Evolutionary conservation across 495 filamentous ascomycete species (phyloP).

Genomic region (Parathielavia hyrcaniae): DNA sequence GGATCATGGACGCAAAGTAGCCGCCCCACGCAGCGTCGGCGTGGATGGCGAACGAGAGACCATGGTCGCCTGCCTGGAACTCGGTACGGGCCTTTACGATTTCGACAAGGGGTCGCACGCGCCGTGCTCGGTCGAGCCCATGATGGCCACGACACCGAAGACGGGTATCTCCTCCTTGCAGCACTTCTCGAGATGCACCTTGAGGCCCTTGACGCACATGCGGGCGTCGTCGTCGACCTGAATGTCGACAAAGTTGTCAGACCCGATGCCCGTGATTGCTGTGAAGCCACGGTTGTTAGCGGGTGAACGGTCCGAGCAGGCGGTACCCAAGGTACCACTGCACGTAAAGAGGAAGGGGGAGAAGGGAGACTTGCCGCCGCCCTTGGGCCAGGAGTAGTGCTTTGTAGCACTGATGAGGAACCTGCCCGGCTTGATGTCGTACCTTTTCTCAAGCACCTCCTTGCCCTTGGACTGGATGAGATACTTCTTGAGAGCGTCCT

Average conservation of each 20-base stretch:
- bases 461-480: slow-evolving; percentile 41
- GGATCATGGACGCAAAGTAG: slow-evolving; percentile 46
- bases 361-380: too few species aligned
- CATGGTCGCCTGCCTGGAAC: slow-evolving; percentile 35
- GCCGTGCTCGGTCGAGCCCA: slow-evolving; percentile 36
- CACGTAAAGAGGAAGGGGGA: too few species aligned
- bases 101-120: slow-evolving; percentile 37
- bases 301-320: too few species aligned
- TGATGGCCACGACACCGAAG: slow-evolving; percentile 25
- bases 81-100: slow-evolving; percentile 37
- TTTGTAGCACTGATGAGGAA: slow-evolving; percentile 36
- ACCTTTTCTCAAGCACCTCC: slow-evolving; percentile 31
- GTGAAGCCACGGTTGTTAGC: neutral
- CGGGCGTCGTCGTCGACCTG: slow-evolving; percentile 37
- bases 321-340: slow-evolving; percentile 29
- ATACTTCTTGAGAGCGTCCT: slow-evolving; percentile 33
- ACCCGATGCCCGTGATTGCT: slow-evolving; percentile 43
- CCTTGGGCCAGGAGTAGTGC: slow-evolving; percentile 49
- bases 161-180: slow-evolving; percentile 33
- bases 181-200: slow-evolving; percentile 28
- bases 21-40: slow-evolving; percentile 48
- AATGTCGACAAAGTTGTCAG: slow-evolving; percentile 36
- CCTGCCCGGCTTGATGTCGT: slow-evolving; percentile 29
- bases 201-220: slow-evolving; percentile 32
- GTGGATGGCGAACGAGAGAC: slow-evolving; percentile 42